Base-by-base conservation (phyloP, 148 eudicot genomes). In the Cornus kousa region DNA sequence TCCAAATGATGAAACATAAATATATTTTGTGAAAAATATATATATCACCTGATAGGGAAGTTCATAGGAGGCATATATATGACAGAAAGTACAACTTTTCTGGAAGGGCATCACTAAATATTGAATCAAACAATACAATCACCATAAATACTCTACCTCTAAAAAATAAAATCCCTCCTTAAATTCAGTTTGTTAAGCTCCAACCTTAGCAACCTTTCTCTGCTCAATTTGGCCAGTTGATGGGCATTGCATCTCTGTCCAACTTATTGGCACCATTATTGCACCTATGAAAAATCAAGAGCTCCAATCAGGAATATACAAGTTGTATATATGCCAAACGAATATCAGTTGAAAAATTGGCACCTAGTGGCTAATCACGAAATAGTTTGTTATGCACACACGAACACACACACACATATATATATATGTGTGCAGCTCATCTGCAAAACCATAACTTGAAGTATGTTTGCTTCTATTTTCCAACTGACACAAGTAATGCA, bases 231-330 rank as follows among this genome's bases (percentile, higher is more conserved):
- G 99, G 80, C 97, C 98, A 2, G 95, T 94, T 84, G 86, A 50
- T 6, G 97, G 98, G 80, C 98, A 97, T 70, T 97, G 98, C 99
- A 97, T 94, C 86, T 97, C 99, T 11, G 99, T 94, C 99, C 99
- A 97, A 84, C 98, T 97, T 37, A 97, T 88, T 19, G 99, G 99
- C 74, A 94, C 86, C 99, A 97, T 94, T 17, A 86, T 82, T 65
- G 85, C 97, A 82, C 99, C 99, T 97, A 19, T 20, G 9, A 16
- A 35, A 22, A 50, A 33, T 64, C 66, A 81, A 62, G 23, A 81
- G 31, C 66, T 72, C 55, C 76, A 39, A 5, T 9, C 37, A 32
- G 65, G 59, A 53, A 53, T 11, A 53, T 53, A 53, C 4, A 53
- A 48, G 9, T 48, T 7, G 12, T 48, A 11, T 48, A 11, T 11